Percentiles rank a stretch among this genome's conserved stretches.
These are phyloP conservation scores for Pichia pseudocactophila DNA, from an alignment of 805 yeast genomes.

Conservation along the genomic window DNA sequence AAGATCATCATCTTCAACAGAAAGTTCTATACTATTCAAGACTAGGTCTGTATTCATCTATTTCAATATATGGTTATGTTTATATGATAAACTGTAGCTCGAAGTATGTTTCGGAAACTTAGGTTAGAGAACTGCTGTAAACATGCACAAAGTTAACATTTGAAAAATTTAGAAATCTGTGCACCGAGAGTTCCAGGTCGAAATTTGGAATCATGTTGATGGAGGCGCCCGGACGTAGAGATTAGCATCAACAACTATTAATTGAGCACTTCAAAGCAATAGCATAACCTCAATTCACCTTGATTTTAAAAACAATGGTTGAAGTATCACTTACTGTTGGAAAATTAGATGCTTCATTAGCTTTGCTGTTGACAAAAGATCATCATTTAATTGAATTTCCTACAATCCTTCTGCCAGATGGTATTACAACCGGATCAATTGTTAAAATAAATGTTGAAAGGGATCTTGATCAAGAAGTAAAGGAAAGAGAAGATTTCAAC, in stretches of 20 bases:
- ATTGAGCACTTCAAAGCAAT: too few relatives aligned
- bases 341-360: conserved; percentile 89
- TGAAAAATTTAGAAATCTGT: neutral
- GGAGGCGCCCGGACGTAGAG: neutral
- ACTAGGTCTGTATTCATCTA: neutral
- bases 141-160: neutral
- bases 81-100: neutral
- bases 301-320: conserved; percentile 47
- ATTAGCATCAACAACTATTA: too few relatives aligned
- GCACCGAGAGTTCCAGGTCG: neutral
- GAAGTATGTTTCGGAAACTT: too few relatives aligned
- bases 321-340: conserved; percentile 94
- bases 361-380: conserved; percentile 74
- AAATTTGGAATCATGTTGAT: neutral
- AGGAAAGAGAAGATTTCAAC: conserved; percentile 51
- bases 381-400: conserved; percentile 96
- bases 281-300: too few relatives aligned
- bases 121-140: too few relatives aligned
- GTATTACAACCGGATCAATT: conserved; percentile 86
- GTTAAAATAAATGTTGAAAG: conserved; percentile 79
- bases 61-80: neutral
- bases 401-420: conserved; percentile 83
- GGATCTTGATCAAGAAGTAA: conserved; percentile 55
- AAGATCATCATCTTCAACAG: conserved; percentile 18
- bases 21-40: conserved; percentile 10